Conservation (phyloP, 1,139 yeast species). For the Sugiyamaella castrensis region DNA sequence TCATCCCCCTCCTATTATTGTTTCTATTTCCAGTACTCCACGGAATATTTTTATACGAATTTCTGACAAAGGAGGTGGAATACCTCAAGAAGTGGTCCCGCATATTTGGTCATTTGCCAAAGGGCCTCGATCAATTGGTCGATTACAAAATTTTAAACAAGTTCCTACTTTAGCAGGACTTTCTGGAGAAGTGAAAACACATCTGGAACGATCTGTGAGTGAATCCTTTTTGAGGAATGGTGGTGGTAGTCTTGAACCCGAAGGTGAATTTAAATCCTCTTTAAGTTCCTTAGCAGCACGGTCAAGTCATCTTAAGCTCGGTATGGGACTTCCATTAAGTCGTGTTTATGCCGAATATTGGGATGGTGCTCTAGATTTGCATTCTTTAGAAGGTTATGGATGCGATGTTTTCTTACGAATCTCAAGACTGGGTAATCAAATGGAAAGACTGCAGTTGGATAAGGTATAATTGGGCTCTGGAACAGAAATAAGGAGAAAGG, state of each 20-base stretch:
- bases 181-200: slow-evolving; percentile 24
- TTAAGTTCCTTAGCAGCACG: slow-evolving; percentile 58
- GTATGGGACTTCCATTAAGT: slow-evolving; percentile 88
- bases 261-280: slow-evolving; percentile 37
- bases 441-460: slow-evolving; percentile 65
- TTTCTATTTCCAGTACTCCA: slow-evolving; percentile 64
- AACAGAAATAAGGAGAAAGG: neutral
- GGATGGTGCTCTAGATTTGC: slow-evolving; percentile 85
- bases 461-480: slow-evolving; percentile 62
- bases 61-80: slow-evolving; percentile 90
- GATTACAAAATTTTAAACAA: slow-evolving; percentile 33
- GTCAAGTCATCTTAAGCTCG: slow-evolving; percentile 70
- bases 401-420: slow-evolving; percentile 79
- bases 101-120: slow-evolving; percentile 75
- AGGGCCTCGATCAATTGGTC: slow-evolving; percentile 32
- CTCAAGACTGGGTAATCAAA: slow-evolving; percentile 70
- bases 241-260: slow-evolving; percentile 2
- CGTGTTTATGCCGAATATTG: slow-evolving; percentile 92
- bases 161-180: slow-evolving; percentile 43
- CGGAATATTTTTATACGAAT: slow-evolving; percentile 71
- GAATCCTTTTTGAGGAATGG: slow-evolving; percentile 4
- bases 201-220: slow-evolving; percentile 14
- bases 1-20: slow-evolving; percentile 63
- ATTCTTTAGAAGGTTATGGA: slow-evolving; percentile 86
- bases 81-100: slow-evolving; percentile 53